Percentiles rank a stretch among this genome's conserved stretches.
phyloP scores from a whole-genome alignment of 2,329 filamentous ascomycete genomes.

The Penicillium psychrosexuale region DNA sequence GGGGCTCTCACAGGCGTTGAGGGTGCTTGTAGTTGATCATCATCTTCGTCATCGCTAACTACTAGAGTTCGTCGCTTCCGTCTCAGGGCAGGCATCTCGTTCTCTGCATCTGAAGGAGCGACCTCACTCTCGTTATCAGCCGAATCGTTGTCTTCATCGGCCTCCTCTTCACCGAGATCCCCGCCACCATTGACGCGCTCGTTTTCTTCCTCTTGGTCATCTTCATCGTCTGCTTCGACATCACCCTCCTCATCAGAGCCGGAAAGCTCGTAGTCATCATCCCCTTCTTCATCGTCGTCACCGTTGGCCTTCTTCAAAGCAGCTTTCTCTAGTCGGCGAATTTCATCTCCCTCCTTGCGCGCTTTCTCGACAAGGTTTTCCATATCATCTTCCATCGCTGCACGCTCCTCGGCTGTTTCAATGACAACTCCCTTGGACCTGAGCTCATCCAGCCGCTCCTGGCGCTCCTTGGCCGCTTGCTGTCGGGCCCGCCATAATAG shows the following conservation, averaged over 20 bases:
- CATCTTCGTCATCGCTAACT: slow-evolving; percentile 66
- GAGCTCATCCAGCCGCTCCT: slow-evolving; percentile 72
- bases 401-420: slow-evolving; percentile 81
- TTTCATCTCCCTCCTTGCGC: slow-evolving; percentile 71
- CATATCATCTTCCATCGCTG: slow-evolving; percentile 74
- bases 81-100: slow-evolving; percentile 46
- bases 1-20: slow-evolving; percentile 35
- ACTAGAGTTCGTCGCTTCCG: slow-evolving; percentile 55
- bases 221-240: slow-evolving; percentile 38
- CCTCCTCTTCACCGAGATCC: slow-evolving; percentile 28
- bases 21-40: slow-evolving; percentile 41
- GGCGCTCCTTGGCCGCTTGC: slow-evolving; percentile 74
- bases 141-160: slow-evolving; percentile 47
- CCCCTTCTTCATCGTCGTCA: slow-evolving; percentile 56
- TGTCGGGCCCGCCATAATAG: slow-evolving; percentile 70
- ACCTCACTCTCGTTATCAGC: slow-evolving; percentile 25
- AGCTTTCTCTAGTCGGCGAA: slow-evolving; percentile 72
- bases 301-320: slow-evolving; percentile 63
- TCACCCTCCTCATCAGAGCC: slow-evolving; percentile 46
- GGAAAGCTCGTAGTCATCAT: slow-evolving; percentile 46
- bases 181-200: slow-evolving; percentile 17
- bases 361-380: slow-evolving; percentile 87
- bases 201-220: slow-evolving; percentile 27
- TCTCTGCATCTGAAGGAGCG: slow-evolving; percentile 42
- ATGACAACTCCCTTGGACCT: slow-evolving; percentile 76